Evolutionary conservation across 1,284 basidiomycete genomes (phyloP).

Genomic region (Heterobasidion irregulare): DNA sequence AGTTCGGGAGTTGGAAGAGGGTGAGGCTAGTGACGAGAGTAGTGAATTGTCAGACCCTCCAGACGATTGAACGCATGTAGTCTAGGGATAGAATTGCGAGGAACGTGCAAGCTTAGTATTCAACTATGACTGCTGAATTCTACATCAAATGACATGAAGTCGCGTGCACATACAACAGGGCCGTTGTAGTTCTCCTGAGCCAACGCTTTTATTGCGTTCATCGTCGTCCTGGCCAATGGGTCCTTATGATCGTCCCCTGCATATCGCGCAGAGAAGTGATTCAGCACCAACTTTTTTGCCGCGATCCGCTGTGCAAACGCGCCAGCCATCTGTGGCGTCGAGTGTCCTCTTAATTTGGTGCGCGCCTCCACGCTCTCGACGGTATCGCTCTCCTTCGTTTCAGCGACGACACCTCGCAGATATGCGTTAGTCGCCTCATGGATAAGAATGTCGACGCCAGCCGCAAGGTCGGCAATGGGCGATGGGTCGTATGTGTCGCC

Average conservation of each 20-base stretch:
- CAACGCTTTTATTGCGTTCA: slow-evolving; percentile 51
- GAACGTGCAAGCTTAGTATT: slow-evolving; percentile 4
- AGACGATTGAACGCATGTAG: slow-evolving; percentile 32
- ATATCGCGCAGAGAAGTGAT: slow-evolving; percentile 71
- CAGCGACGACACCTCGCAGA: slow-evolving; percentile 58
- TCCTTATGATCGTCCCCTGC: slow-evolving; percentile 33
- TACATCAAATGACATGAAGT: slow-evolving; percentile 64
- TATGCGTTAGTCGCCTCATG: slow-evolving; percentile 93
- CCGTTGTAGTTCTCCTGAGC: slow-evolving; percentile 45
- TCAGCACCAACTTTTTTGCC: slow-evolving; percentile 67
- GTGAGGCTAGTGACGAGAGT: slow-evolving; percentile 72
- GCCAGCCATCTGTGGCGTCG: slow-evolving; percentile 89
- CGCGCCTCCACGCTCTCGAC: slow-evolving; percentile 57
- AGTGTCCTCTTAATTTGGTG: slow-evolving; percentile 80
- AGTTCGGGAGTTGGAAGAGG: slow-evolving; percentile 59
- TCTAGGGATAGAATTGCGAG: slow-evolving; percentile 19
- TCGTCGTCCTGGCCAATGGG: slow-evolving; percentile 38
- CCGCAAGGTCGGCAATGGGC: slow-evolving; percentile 46
- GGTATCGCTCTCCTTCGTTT: slow-evolving; percentile 49
- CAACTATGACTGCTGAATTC: slow-evolving; percentile 9
- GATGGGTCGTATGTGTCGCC: slow-evolving; percentile 81
- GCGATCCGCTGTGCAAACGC: slow-evolving; percentile 66
- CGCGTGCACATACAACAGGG: slow-evolving; percentile 58
- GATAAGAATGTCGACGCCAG: slow-evolving; percentile 57
- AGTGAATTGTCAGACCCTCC: slow-evolving; percentile 70